Evolutionary conservation across 805 yeast genomes (phyloP).

Genomic region (Lipomyces kockii): DNA sequence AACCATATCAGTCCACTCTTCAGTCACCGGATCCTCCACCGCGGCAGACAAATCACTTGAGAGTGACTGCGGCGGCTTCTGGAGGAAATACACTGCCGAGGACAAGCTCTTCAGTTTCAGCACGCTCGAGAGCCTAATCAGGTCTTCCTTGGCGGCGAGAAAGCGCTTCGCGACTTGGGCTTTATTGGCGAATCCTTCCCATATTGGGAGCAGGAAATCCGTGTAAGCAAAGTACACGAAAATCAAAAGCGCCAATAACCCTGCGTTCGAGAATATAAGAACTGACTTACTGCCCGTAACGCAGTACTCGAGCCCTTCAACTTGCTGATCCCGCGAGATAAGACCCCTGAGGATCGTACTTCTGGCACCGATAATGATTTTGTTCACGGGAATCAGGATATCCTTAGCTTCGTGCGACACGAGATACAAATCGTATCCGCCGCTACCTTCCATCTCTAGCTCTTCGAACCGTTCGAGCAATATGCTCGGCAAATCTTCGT

Average conservation of each 20-base stretch:
- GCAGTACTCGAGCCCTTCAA: conserved; percentile 10
- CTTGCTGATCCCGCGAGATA: conserved; percentile 24
- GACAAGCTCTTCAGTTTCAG: conserved; percentile 36
- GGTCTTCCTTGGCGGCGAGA: conserved; percentile 38
- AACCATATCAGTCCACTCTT: conserved; percentile 48
- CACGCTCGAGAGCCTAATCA: conserved; percentile 34
- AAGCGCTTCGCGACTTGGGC: conserved; percentile 38
- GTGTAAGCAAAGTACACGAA: conserved; percentile 58
- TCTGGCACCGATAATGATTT: conserved; percentile 29
- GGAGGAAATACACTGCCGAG: conserved; percentile 28
- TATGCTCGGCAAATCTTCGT: conserved; percentile 28
- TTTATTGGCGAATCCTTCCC: conserved; percentile 47
- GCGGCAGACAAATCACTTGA: conserved; percentile 26
- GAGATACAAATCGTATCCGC: conserved; percentile 27
- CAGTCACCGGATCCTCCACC: conserved; percentile 12
- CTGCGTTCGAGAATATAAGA: conserved; percentile 16
- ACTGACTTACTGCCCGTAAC: conserved; percentile 3
- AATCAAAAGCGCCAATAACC: conserved; percentile 46
- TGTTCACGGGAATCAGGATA: conserved; percentile 27
- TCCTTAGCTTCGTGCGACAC: conserved; percentile 33
- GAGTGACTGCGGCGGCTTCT: conserved; percentile 15
- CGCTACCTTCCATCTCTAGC: conserved; percentile 18
- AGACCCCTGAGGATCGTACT: conserved; percentile 37
- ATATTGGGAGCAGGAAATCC: conserved; percentile 51
- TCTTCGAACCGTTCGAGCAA: conserved; percentile 19